Percentiles rank a stretch among this genome's conserved stretches.
phyloP scores from a whole-genome alignment of 176 grass and related monocot genomes.

The Avena sativa region DNA sequence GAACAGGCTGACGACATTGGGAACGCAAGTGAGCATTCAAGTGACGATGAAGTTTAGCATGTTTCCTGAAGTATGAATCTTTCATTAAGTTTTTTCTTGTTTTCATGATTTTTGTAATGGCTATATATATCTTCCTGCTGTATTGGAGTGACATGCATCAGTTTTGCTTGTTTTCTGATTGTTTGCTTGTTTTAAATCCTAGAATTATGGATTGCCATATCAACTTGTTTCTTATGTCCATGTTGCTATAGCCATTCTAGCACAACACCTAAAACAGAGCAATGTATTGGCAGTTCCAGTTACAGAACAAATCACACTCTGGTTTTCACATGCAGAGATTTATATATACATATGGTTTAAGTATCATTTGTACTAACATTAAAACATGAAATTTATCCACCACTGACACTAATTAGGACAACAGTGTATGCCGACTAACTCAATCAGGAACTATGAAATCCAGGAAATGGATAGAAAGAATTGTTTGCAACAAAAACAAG shows the following conservation, averaged over 20 bases:
- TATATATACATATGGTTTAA: too few species aligned
- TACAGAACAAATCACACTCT: too few species aligned
- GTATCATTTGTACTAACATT: too few species aligned
- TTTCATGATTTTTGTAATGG: neutral
- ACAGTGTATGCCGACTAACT: too few species aligned
- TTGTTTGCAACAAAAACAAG: too few species aligned
- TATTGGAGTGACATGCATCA: neutral
- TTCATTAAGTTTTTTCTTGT: neutral
- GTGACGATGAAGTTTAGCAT: slow-evolving; percentile 11
- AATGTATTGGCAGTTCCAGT: too few species aligned
- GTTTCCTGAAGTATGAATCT: neutral
- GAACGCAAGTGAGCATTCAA: neutral
- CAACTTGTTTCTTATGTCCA: neutral
- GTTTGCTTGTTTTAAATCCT: neutral
- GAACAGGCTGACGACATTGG: neutral
- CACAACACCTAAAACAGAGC: too few species aligned
- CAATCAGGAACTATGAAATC: too few species aligned
- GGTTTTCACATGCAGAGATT: too few species aligned
- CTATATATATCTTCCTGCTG: neutral
- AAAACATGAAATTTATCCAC: neutral
- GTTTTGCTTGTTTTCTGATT: neutral
- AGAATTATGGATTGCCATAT: neutral
- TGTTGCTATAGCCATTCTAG: too few species aligned
- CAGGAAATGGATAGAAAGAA: too few species aligned
- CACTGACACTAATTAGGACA: too few species aligned